Evolutionary conservation across 2,329 filamentous ascomycete species (phyloP), one percentile per base, ranked within the genome.

Genomic region (Epichloe gansuensis): DNA sequence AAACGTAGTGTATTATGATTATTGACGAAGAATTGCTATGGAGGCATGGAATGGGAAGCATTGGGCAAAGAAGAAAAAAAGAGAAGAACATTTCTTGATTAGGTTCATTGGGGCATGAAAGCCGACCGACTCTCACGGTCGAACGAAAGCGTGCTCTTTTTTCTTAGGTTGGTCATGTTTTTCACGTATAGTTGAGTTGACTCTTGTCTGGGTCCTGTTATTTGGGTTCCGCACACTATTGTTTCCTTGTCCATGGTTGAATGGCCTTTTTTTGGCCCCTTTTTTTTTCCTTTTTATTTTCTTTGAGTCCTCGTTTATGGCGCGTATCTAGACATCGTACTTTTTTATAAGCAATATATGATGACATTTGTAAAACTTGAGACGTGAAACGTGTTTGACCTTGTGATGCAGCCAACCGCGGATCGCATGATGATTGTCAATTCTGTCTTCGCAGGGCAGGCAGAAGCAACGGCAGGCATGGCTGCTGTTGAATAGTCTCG

Each of bases 1-100:
- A 31, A 47, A 47, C 35, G 46, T 51, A 51, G 54, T 62, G 55
- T 61, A 59, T 63, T 52, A 65, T 58, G 62, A 66, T 53, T 45
- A 57, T 55, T 59, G 58, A 64, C 56, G 61, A 66, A 11, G 41
- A 61, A 61, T 57, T 55, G 59, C 53, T 52, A 66, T 54, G 57
- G 64, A 53, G 57, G 55, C 53, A 63, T 56, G 62, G 55, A 55
- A 58, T 50, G 50, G 47, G 54, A 55, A 53, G 54, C 51, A 31
- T 21, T 38, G 8, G 48, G 38, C 5, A 39, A 17, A 23, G 42
- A 9, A 17, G n/a, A 17, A 15, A 8, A 13, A 27, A 8, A 23
- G 41, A 15, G 25, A 23, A n/a, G 34, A 12, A 38, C 45, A 46
- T 53, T 51, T 57, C 53, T 54, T 42, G 13, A 17, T 23, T 47